Conservation (phyloP, 768 basidiomycete species). For the Chlorophyllum brunneum region DNA sequence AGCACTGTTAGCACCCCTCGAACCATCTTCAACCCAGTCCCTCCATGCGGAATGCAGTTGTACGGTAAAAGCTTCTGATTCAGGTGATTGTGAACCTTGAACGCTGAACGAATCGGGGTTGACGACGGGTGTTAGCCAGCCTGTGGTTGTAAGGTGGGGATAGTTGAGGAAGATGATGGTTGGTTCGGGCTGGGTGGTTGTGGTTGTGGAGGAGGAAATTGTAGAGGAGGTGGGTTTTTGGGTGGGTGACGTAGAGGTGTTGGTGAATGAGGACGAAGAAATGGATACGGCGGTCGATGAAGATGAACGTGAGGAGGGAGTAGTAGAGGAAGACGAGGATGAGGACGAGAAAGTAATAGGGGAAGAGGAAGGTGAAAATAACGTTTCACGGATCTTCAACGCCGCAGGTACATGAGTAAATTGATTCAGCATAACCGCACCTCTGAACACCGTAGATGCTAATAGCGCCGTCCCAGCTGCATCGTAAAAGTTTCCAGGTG, state of each 20-base stretch:
- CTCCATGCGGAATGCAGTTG: conserved; percentile 71
- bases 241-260: conserved; percentile 9
- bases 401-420: conserved; percentile 53
- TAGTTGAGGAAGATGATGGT: conserved; percentile 18
- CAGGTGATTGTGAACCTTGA: conserved; percentile 57
- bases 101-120: conserved; percentile 55
- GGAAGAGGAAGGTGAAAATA: conserved; percentile 22
- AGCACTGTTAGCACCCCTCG: conserved; percentile 32
- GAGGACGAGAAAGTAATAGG: conserved; percentile 17
- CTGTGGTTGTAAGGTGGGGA: conserved; percentile 49
- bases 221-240: too few relatives aligned
- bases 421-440: conserved; percentile 50
- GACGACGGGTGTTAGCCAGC: conserved; percentile 74
- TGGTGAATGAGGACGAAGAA: background rate
- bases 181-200: background rate
- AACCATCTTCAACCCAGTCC: conserved; percentile 65
- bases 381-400: conserved; percentile 46
- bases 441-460: conserved; percentile 72
- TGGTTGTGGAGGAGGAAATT: background rate
- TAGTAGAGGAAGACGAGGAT: conserved; percentile 11
- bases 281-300: too few relatives aligned
- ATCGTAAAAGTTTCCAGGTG: conserved; percentile 59
- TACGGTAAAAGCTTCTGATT: conserved; percentile 77
- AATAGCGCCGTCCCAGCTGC: conserved; percentile 76
- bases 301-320: conserved; percentile 5